Evolutionary conservation across 2,329 filamentous ascomycete species (phyloP), one percentile per base, ranked within the genome.

Genomic region (Fusarium lyarnte): DNA sequence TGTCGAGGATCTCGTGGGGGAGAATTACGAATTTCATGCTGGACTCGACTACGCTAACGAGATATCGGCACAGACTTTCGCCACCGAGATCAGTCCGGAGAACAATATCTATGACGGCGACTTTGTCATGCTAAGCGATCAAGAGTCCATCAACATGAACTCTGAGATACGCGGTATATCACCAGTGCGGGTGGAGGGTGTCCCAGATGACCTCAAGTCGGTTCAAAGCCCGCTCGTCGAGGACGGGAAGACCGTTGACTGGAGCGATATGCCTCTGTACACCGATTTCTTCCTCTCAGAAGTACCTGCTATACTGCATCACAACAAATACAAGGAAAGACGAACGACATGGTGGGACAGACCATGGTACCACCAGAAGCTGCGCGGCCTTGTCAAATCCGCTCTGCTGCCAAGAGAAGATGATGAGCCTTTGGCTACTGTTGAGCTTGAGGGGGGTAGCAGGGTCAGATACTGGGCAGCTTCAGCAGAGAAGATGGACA

Each of bases 391-490:
- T 1, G 8, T 41, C 4, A 29, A 5, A 4, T 29, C 42, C 9
- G 36, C n/a, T 3, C 8, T 68, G 0, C 31, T 39, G 0, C n/a
- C 57, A 1, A 31, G 21, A 1, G 42, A 53, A 4, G 9, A 5
- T 0, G 9, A 47, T 8, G 17, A 68, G 10, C 43, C 65, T 0
- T 2, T 68, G 8, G 55, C 57, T 7, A 55, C 63, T 1, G 7
- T 68, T 9, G 7, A 36, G 2, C 5, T 39, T 3, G 47, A 43
- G 3, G 35, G 16, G 3, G 35, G 16, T 1, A 29, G n/a, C 12
- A 25, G 6, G 8, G n/a, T 68, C 5, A 62, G 42, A 35, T 68
- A 68, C 14, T 68, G 65, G 65, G 42, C 55, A 9, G 19, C 25
- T 11, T 51, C 27, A 6, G 63, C 65, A 1, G 65, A 68, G 16